Evolutionary conservation across 352 stramenopile species (phyloP).

Genomic region (Globisporangium apiculatum): DNA sequence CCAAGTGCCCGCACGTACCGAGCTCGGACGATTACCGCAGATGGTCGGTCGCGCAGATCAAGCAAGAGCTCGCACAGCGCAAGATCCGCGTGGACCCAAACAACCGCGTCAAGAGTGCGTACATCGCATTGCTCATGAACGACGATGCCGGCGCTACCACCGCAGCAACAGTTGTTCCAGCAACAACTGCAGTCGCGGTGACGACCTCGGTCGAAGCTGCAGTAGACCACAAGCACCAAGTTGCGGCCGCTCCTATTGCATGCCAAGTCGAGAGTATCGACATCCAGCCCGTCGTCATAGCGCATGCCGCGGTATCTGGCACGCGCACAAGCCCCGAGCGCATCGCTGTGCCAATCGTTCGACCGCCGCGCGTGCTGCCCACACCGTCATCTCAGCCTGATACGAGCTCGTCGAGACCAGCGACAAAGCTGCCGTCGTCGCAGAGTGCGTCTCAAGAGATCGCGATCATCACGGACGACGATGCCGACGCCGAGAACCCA

Average conservation of each 20-base stretch:
- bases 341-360: neutral
- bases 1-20: constrained; percentile 25
- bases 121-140: constrained; percentile 25
- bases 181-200: neutral
- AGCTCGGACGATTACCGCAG: constrained; percentile 49
- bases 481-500: neutral
- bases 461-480: constrained; percentile 2
- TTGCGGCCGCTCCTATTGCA: neutral
- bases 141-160: constrained; percentile 23
- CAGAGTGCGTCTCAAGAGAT: neutral
- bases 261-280: constrained; percentile 5
- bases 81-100: constrained; percentile 38
- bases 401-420: neutral
- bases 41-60: constrained; percentile 43
- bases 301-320: neutral
- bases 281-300: neutral
- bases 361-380: neutral
- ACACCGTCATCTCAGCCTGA: neutral
- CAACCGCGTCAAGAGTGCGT: constrained; percentile 37
- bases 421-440: neutral
- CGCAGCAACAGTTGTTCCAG: constrained; percentile 4
- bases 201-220: too few relatives aligned
- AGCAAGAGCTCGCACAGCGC: constrained; percentile 45
- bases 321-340: neutral
- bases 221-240: neutral